Evolutionary conservation across 2,329 filamentous ascomycete species (phyloP).

Genomic region (Aspergillus fischeri): DNA sequence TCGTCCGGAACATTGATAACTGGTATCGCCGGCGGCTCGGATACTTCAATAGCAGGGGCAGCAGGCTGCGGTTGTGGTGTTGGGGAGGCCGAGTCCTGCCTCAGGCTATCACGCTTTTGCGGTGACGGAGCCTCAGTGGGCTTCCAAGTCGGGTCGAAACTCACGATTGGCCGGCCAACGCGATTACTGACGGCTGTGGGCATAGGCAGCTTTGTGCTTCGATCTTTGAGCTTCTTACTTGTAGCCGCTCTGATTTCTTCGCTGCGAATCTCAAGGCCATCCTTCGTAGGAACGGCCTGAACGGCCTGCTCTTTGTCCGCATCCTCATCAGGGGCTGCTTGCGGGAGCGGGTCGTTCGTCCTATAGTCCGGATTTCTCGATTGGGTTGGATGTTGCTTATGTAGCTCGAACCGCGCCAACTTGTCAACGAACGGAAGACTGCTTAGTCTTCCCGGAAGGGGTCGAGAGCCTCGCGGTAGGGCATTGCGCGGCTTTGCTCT

Average conservation of each 20-base stretch:
- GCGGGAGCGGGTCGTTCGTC: slow-evolving; percentile 53
- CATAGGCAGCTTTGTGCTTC: slow-evolving; percentile 80
- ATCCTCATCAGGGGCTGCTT: slow-evolving; percentile 16
- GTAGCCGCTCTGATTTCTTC: slow-evolving; percentile 89
- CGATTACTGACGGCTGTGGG: slow-evolving; percentile 88
- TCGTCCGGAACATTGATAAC: slow-evolving; percentile 51
- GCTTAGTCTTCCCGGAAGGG: slow-evolving; percentile 41
- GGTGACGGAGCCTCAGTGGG: slow-evolving; percentile 46
- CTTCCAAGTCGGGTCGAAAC: slow-evolving; percentile 83
- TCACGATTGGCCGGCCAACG: slow-evolving; percentile 90
- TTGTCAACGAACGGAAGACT: slow-evolving; percentile 44
- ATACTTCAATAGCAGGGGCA: slow-evolving; percentile 28
- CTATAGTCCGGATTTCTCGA: slow-evolving; percentile 78
- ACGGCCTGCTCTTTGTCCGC: slow-evolving; percentile 42
- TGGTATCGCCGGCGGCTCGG: slow-evolving; percentile 37
- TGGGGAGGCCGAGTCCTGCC: slow-evolving; percentile 21
- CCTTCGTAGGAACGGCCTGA: slow-evolving; percentile 59
- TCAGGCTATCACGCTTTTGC: slow-evolving; percentile 13
- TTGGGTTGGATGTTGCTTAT: slow-evolving; percentile 78
- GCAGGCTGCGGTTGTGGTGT: slow-evolving; percentile 47
- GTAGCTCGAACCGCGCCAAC: slow-evolving; percentile 63
- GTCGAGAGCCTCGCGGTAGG: slow-evolving; percentile 45
- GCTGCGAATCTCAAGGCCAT: slow-evolving; percentile 76
- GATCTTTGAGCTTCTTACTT: slow-evolving; percentile 80
- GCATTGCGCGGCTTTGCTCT: slow-evolving; percentile 62